These are phyloP conservation scores for Hibiscus tridactylites DNA, from an alignment of 345 rosid species.

Conservation along the genomic window DNA sequence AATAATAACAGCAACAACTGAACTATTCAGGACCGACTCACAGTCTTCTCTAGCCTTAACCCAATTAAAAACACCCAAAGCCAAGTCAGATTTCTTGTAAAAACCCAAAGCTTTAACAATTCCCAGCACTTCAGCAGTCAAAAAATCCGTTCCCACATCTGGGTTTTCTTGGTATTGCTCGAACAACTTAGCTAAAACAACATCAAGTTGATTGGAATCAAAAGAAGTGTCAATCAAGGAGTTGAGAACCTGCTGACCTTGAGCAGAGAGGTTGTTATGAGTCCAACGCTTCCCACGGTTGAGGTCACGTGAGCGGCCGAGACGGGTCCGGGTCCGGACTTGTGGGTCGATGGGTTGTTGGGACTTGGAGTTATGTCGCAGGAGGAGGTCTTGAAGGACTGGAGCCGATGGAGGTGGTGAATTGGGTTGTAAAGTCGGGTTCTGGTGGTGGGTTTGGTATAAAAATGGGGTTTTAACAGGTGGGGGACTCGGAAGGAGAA, in stretches of 20 bases:
- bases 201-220: conserved; percentile 34
- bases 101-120: conserved; percentile 73
- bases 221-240: conserved; percentile 48
- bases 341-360: conserved; percentile 18
- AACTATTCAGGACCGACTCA: conserved; percentile 32
- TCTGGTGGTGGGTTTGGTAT: conserved; percentile 22
- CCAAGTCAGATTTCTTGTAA: conserved; percentile 55
- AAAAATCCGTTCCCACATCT: conserved; percentile 8
- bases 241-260: conserved; percentile 54
- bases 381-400: conserved; percentile 35
- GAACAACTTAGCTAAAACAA: conserved; percentile 30
- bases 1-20: conserved; percentile 59
- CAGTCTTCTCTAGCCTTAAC: conserved; percentile 42
- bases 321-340: conserved; percentile 41
- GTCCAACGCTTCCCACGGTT: conserved; percentile 84
- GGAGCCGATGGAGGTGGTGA: conserved; percentile 29
- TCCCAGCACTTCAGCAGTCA: conserved; percentile 48
- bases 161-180: conserved; percentile 27
- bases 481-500: conserved; percentile 53
- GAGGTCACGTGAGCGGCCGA: conserved; percentile 55
- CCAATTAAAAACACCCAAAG: conserved; percentile 70
- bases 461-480: conserved; percentile 40
- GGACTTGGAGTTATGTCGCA: conserved; percentile 24
- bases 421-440: conserved; percentile 16
- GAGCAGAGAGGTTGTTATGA: conserved; percentile 47